These are phyloP conservation scores for Pseudogymnoascus sp. DNA, from an alignment of 2,329 filamentous ascomycete species.

Conservation along the genomic window DNA sequence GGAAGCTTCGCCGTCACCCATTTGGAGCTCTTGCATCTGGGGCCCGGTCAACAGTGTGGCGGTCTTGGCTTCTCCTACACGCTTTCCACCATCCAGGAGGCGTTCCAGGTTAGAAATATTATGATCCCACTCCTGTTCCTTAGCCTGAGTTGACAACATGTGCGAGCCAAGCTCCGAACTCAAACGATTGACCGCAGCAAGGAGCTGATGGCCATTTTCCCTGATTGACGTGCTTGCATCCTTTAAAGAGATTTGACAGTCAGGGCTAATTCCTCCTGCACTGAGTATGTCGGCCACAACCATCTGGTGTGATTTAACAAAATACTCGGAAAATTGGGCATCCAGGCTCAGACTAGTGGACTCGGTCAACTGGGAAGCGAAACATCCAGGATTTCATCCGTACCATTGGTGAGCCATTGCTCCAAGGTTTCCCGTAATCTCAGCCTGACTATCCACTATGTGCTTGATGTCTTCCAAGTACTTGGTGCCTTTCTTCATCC, in stretches of 20 bases:
- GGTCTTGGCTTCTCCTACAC: not conserved
- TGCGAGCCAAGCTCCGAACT: not conserved
- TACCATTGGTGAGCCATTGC: constrained; percentile 1
- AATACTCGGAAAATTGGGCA: not conserved
- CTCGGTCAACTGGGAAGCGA: not conserved
- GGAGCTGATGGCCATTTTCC: not conserved
- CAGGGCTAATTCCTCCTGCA: not conserved
- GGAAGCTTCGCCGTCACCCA: not conserved
- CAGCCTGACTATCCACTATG: not conserved
- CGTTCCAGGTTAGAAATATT: not conserved
- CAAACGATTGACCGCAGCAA: not conserved
- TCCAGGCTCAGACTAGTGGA: not conserved
- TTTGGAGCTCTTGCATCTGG: not conserved
- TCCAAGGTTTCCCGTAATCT: not conserved
- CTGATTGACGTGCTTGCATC: not conserved
- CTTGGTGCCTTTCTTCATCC: not conserved
- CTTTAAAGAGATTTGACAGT: not conserved
- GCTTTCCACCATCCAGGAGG: not conserved
- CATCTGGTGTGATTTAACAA: not conserved
- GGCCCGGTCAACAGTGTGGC: not conserved
- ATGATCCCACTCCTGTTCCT: not conserved
- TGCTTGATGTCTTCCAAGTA: not conserved
- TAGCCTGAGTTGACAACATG: not conserved
- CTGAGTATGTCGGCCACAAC: not conserved
- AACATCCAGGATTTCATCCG: not conserved